Conservation (phyloP, 345 rosid species). For the Schrenkiella parvula region DNA sequence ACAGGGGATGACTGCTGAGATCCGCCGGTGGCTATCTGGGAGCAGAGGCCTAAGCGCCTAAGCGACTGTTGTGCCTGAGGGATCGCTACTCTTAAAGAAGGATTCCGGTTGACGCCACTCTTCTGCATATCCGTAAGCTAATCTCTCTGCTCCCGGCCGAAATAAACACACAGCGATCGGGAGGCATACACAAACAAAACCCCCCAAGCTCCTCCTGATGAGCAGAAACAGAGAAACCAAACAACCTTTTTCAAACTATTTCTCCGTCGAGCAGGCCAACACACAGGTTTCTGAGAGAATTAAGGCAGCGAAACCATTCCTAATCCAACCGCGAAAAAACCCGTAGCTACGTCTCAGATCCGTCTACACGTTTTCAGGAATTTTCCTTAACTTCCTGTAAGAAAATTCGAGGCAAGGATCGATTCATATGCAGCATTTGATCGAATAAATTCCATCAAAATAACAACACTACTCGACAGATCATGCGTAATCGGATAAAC, state of each 20-base stretch:
- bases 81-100: constrained; percentile 23
- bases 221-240: neutral
- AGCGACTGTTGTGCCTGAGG: constrained; percentile 58
- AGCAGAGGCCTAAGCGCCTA: constrained; percentile 77
- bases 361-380: neutral
- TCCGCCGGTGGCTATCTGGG: constrained; percentile 52
- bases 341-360: constrained; percentile 26
- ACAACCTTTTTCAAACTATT: neutral
- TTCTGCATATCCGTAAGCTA: constrained; percentile 46
- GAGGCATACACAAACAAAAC: constrained; percentile 37
- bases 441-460: constrained; percentile 9
- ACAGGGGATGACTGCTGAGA: constrained; percentile 75
- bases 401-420: neutral
- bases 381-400: neutral
- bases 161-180: constrained; percentile 24
- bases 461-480: constrained; percentile 1
- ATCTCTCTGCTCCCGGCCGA: constrained; percentile 19
- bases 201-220: constrained; percentile 13
- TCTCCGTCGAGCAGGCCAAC: constrained; percentile 22
- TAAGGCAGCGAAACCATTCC: neutral
- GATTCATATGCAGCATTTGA: constrained; percentile 15
- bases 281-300: neutral
- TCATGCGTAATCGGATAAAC: constrained; percentile 11
- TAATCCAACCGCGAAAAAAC: neutral
- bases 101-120: constrained; percentile 36